Evolutionary conservation across 768 basidiomycete species (phyloP).

Genomic region (Pilatotrama ljubarskyi): DNA sequence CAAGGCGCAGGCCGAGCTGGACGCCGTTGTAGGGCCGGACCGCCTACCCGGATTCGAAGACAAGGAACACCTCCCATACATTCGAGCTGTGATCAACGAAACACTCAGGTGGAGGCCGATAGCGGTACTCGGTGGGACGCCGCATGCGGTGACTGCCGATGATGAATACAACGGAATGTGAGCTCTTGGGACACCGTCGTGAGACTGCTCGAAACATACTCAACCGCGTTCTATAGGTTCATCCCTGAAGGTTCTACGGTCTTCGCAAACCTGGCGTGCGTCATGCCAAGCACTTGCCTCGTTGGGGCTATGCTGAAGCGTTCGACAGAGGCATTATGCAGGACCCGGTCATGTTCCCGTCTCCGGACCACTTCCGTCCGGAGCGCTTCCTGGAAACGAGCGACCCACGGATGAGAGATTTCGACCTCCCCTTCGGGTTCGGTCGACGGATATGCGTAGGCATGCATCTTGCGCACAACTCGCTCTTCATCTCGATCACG

Average conservation of each 20-base stretch:
- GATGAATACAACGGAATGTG: constrained; percentile 34
- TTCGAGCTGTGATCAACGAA: constrained; percentile 31
- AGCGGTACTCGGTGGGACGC: constrained; percentile 22
- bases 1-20: constrained; percentile 30
- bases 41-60: constrained; percentile 29
- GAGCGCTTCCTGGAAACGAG: constrained; percentile 25
- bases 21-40: constrained; percentile 26
- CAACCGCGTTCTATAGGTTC: constrained; percentile 12
- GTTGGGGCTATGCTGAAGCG: too few species aligned
- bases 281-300: not conserved
- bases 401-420: constrained; percentile 20
- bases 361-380: constrained; percentile 25
- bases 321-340: constrained; percentile 30
- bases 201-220: too few species aligned
- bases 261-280: constrained; percentile 28
- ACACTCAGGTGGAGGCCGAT: constrained; percentile 30
- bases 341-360: constrained; percentile 31
- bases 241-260: constrained; percentile 35
- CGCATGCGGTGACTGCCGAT: constrained; percentile 31
- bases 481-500: constrained; percentile 26
- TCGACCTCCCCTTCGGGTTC: constrained; percentile 64
- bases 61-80: constrained; percentile 23
- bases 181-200: too few species aligned
- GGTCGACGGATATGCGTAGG: constrained; percentile 52
- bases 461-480: constrained; percentile 26